Evolutionary conservation across 2,329 filamentous ascomycete species (phyloP).

Genomic region (Neoarthrinium moseri): DNA sequence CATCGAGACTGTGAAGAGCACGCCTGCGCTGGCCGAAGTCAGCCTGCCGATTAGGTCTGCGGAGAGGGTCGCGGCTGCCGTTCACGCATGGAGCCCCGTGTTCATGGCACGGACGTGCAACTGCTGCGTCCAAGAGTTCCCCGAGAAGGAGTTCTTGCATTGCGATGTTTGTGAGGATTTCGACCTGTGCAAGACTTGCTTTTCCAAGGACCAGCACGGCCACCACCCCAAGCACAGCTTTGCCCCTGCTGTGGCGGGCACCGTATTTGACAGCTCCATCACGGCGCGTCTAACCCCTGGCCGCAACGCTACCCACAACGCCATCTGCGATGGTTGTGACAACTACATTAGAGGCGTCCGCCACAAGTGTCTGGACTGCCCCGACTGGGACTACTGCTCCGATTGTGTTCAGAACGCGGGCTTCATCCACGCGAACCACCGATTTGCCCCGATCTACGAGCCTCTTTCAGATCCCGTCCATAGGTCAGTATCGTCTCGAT

Average conservation of each 20-base stretch:
- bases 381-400: conserved; percentile 94
- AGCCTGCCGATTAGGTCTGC: conserved; percentile 18
- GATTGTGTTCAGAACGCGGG: conserved; percentile 68
- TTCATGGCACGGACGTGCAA: conserved; percentile 62
- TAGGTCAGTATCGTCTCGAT: conserved; percentile 34
- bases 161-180: conserved; percentile 85
- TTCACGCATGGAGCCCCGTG: background rate
- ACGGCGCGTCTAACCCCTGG: conserved; percentile 72
- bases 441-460: conserved; percentile 86
- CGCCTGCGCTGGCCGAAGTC: background rate
- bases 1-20: background rate
- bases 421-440: conserved; percentile 75
- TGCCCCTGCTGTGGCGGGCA: conserved; percentile 62
- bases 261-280: conserved; percentile 59
- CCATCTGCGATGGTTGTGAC: conserved; percentile 93
- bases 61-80: background rate
- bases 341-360: conserved; percentile 84
- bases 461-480: conserved; percentile 48
- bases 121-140: conserved; percentile 65
- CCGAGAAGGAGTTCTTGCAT: conserved; percentile 79
- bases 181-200: conserved; percentile 86
- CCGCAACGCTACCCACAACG: conserved; percentile 78
- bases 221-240: conserved; percentile 90
- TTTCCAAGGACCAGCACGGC: conserved; percentile 73
- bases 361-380: conserved; percentile 95